phyloP scores from a whole-genome alignment of 148 eudicot species.

The Rhododendron simsii region DNA sequence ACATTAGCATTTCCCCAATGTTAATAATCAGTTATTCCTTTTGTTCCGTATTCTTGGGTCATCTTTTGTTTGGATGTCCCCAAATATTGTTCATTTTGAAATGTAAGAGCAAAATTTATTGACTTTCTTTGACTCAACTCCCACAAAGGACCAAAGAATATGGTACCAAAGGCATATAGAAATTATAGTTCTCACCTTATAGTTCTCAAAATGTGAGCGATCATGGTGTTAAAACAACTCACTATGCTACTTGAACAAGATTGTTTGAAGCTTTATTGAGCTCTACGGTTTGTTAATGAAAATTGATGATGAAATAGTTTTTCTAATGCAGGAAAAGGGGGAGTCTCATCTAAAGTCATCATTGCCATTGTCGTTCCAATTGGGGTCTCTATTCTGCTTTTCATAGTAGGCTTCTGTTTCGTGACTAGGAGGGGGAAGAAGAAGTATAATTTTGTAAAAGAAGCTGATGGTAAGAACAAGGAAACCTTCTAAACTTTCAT shows the following conservation, averaged over 20 bases:
- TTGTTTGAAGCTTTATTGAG: neutral
- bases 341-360: neutral
- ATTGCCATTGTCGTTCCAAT: neutral
- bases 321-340: neutral
- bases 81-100: neutral
- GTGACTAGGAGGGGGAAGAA: neutral
- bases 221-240: neutral
- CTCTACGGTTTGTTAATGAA: neutral
- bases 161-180: neutral
- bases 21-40: neutral
- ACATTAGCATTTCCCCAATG: neutral
- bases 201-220: neutral
- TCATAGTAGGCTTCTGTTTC: neutral
- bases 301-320: neutral
- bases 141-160: neutral
- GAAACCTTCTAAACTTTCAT: neutral
- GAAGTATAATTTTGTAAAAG: neutral
- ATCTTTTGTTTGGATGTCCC: neutral
- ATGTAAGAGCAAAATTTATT: neutral
- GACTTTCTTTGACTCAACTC: neutral
- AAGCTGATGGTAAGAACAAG: neutral
- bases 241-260: neutral
- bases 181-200: neutral
- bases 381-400: neutral
- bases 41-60: neutral